Evolutionary conservation across 768 basidiomycete species (phyloP).

Genomic region (Lactarius pseudohatsudake): DNA sequence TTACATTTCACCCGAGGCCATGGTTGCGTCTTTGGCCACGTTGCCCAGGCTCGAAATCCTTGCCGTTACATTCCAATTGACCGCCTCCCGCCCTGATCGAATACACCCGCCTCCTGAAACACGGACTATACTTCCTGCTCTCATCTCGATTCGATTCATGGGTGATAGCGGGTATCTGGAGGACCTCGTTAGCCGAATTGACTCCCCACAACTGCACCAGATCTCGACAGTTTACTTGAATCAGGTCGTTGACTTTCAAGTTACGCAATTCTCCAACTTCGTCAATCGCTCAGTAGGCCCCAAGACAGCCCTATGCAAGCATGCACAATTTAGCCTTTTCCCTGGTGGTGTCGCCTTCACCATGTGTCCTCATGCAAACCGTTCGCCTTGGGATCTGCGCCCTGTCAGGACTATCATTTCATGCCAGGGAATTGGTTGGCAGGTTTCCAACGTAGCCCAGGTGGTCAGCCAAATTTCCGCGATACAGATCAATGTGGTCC

Average conservation of each 20-base stretch:
- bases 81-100: background rate
- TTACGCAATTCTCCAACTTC: background rate
- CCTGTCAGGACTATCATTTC: no score
- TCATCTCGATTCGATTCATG: background rate
- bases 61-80: background rate
- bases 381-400: no score
- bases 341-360: no score
- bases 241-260: constrained; percentile 38
- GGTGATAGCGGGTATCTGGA: background rate
- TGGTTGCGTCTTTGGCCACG: background rate
- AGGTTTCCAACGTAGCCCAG: no score
- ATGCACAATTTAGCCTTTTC: background rate
- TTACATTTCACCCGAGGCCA: background rate
- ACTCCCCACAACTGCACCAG: background rate
- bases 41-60: background rate
- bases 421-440: no score
- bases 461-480: no score
- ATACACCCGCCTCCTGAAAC: background rate
- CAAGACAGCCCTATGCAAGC: background rate
- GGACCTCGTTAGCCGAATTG: background rate
- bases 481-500: no score
- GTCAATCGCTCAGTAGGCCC: background rate
- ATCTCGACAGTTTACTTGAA: background rate
- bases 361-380: no score
- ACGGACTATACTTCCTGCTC: background rate